Conservation (phyloP, 2,329 filamentous ascomycete genomes). For the Neopestalotiopsis sp. region DNA sequence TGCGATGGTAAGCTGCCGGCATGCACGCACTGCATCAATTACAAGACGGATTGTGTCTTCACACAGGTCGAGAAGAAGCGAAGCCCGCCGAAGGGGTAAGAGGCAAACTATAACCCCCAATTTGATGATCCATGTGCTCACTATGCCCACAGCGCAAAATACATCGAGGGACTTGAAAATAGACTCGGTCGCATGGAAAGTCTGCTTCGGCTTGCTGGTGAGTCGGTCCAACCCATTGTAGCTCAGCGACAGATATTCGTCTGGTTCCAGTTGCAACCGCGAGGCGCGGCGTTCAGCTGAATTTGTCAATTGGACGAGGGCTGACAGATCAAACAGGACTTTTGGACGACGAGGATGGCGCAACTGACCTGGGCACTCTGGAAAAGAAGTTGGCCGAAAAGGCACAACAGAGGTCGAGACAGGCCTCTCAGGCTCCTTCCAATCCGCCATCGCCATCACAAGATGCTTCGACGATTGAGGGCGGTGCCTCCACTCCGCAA, state of each 20-base stretch:
- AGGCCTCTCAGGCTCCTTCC: conserved; percentile 53
- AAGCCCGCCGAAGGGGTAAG: conserved; percentile 92
- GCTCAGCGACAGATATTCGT: not conserved
- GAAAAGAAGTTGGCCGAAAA: conserved; percentile 76
- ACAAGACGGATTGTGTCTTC: conserved; percentile 97
- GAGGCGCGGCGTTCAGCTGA: not conserved
- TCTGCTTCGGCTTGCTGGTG: conserved; percentile 80
- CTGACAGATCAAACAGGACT: conserved; percentile 58
- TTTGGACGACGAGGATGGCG: conserved; percentile 83
- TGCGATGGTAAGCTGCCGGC: conserved; percentile 95
- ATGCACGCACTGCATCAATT: conserved; percentile 95
- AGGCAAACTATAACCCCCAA: conserved; percentile 11
- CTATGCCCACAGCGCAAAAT: conserved; percentile 74
- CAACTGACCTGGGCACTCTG: conserved; percentile 84
- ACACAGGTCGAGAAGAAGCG: conserved; percentile 99
- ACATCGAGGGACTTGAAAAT: conserved; percentile 96
- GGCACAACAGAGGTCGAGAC: conserved; percentile 51
- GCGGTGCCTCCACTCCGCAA: conserved; percentile 51
- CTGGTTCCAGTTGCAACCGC: not conserved
- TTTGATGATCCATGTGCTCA: not conserved
- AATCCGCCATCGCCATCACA: conserved; percentile 58
- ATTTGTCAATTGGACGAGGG: not conserved
- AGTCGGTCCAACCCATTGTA: conserved; percentile 21
- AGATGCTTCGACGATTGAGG: conserved; percentile 48
- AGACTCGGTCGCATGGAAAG: conserved; percentile 95